phyloP scores from a whole-genome alignment of 2,329 filamentous ascomycete species.

The Fusarium miscanthi region DNA sequence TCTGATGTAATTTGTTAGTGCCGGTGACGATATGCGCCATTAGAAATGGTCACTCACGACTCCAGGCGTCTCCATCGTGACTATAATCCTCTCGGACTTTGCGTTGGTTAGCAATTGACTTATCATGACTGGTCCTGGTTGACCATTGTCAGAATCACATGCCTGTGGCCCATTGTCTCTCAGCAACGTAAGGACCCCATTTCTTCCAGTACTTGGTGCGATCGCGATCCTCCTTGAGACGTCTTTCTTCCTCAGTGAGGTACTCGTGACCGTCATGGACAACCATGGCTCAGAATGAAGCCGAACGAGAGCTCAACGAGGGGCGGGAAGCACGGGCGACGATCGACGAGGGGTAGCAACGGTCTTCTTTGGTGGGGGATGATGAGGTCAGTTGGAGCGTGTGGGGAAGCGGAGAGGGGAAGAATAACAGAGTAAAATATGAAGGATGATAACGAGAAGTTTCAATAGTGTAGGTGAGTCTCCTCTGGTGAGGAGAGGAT shows the following conservation, averaged over 20 bases:
- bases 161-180: conserved; percentile 96
- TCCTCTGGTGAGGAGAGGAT: conserved; percentile 16
- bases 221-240: conserved; percentile 86
- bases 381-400: conserved; percentile 35
- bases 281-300: conserved; percentile 71
- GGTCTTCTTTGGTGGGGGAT: conserved; percentile 30
- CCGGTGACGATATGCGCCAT: conserved; percentile 8
- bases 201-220: conserved; percentile 96
- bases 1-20: conserved; percentile 63
- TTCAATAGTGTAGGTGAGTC: conserved; percentile 19
- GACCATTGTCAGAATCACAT: conserved; percentile 47
- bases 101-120: conserved; percentile 41
- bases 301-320: conserved; percentile 25
- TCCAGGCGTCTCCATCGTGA: conserved; percentile 94
- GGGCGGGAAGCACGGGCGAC: conserved; percentile 34
- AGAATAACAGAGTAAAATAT: conserved; percentile 14
- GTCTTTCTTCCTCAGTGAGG: conserved; percentile 89
- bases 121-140: conserved; percentile 12
- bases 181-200: conserved; percentile 94
- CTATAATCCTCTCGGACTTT: conserved; percentile 89
- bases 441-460: conserved; percentile 1
- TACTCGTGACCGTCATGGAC: conserved; percentile 89
- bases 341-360: conserved; percentile 40
- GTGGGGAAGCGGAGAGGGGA: conserved; percentile 32
- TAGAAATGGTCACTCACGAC: conserved; percentile 70